Evolutionary conservation across 2,329 filamentous ascomycete species (phyloP).

Genomic region (Colletotrichum tamarilloi): DNA sequence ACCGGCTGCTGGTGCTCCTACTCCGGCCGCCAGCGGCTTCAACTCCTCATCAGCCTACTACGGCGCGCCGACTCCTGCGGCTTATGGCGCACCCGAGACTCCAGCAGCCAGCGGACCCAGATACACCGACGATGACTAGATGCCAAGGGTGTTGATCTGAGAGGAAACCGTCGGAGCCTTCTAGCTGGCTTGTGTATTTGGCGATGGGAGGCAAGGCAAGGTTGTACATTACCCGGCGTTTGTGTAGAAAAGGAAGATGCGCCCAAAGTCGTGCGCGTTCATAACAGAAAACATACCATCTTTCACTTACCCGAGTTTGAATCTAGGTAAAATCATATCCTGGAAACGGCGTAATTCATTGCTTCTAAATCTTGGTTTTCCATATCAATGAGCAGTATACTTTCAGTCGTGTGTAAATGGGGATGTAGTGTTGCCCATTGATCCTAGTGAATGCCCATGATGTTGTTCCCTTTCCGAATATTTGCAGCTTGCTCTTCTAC

Average conservation of each 20-base stretch:
- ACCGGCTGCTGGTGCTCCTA: slow-evolving; percentile 73
- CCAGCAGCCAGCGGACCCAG: slow-evolving; percentile 69
- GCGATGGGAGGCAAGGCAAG: not conserved
- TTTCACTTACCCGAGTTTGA: not conserved
- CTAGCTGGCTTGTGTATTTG: slow-evolving; percentile 16
- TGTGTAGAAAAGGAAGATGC: slow-evolving; percentile 13
- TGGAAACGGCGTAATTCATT: not conserved
- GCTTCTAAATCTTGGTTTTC: not conserved
- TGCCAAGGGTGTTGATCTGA: not conserved
- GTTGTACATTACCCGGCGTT: slow-evolving; percentile 36
- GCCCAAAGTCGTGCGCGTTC: slow-evolving; percentile 6
- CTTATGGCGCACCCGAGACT: slow-evolving; percentile 68
- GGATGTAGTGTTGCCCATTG: not conserved
- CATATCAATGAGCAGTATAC: not conserved
- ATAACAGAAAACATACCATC: not conserved
- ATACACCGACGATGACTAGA: slow-evolving; percentile 63
- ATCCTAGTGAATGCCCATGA: not conserved
- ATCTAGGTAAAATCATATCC: not conserved
- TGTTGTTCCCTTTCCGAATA: no score
- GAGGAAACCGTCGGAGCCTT: not conserved
- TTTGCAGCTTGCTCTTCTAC: no score
- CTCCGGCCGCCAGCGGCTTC: slow-evolving; percentile 72
- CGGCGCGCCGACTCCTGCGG: slow-evolving; percentile 73
- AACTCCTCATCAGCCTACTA: slow-evolving; percentile 60
- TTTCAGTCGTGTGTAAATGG: not conserved